Evolutionary conservation across 108 stramenopile genomes (phyloP), one percentile per base, ranked within the genome.

Genomic region (Nitzschia inconspicua): DNA sequence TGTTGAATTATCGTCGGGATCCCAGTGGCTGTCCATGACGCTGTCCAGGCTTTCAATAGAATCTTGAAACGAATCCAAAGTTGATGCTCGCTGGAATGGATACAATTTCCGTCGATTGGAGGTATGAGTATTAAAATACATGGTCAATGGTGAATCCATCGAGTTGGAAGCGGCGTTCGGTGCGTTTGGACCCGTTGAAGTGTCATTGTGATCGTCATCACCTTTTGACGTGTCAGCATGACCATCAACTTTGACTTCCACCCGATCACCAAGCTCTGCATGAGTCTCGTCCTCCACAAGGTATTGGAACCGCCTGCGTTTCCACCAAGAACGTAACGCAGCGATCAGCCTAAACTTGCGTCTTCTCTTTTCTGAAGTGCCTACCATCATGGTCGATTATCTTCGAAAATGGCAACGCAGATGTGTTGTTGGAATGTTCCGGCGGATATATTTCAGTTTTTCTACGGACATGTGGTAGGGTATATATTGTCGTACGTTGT

Each of bases 31-130:
- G 27, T 49, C 58, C 18, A 49, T 49, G 22, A 71, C 19, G 8
- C 70, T 67, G 32, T 77, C 70, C 48, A 71, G 37, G 28, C 61
- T 71, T 39, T 67, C 65, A 31, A 77, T 35, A 16, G 76, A 77
- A 46, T 58, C 76, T 29, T 67, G 53, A 18, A 55, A 64, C 32
- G 70, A 58, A 29, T 55, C 53, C 8, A 43, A 23, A 36, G 39
- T 54, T 11, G 36, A 18, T 44, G 10, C 19, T 42, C 42, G 23
- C 20, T 3, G 34, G 24, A 54, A 23, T 3, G 23, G 13, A 29
- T 16, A 2, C 37, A 28, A 36, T 36, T 37, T 5, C 0, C 19
- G n/a, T n/a, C 0, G 3, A 3, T 54, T 36, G 53, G 16, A 20
- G 20, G 2, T n/a, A n/a, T 54, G n/a, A 34, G 18, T 8, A 4